Evolutionary conservation across 768 basidiomycete species (phyloP).

Genomic region (Inosperma sp.): DNA sequence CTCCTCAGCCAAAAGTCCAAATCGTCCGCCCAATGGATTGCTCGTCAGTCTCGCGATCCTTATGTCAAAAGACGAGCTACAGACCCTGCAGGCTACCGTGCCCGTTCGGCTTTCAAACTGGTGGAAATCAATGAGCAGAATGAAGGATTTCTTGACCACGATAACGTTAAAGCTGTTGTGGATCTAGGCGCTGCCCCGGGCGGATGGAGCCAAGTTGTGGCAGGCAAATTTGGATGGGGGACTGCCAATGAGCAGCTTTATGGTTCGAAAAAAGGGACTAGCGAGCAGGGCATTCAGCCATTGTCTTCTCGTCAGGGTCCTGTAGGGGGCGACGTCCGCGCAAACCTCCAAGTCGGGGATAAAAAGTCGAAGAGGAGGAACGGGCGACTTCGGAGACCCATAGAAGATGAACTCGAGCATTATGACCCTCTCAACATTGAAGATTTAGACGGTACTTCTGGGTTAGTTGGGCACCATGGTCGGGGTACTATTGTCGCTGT

Average conservation of each 20-base stretch:
- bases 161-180: constrained; percentile 59
- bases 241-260: neutral
- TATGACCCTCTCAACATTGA: constrained; percentile 46
- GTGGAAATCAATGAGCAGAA: constrained; percentile 62
- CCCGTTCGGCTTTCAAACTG: constrained; percentile 91
- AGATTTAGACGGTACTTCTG: constrained; percentile 12
- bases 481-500: constrained; percentile 65
- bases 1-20: constrained; percentile 25
- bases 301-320: neutral
- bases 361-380: neutral
- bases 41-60: constrained; percentile 65
- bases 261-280: neutral
- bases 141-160: constrained; percentile 41
- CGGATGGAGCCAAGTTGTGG: constrained; percentile 89
- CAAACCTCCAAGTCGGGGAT: neutral
- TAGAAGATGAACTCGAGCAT: constrained; percentile 24
- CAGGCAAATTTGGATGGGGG: constrained; percentile 54
- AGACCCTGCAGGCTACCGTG: constrained; percentile 51
- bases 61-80: constrained; percentile 54
- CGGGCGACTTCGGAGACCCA: neutral
- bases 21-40: constrained; percentile 60
- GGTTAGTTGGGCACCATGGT: constrained; percentile 16
- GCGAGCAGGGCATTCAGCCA: neutral
- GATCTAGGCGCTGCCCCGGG: constrained; percentile 93
- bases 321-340: neutral